Evolutionary conservation across 345 rosid species (phyloP).

Genomic region (Rhodamnia argentea): DNA sequence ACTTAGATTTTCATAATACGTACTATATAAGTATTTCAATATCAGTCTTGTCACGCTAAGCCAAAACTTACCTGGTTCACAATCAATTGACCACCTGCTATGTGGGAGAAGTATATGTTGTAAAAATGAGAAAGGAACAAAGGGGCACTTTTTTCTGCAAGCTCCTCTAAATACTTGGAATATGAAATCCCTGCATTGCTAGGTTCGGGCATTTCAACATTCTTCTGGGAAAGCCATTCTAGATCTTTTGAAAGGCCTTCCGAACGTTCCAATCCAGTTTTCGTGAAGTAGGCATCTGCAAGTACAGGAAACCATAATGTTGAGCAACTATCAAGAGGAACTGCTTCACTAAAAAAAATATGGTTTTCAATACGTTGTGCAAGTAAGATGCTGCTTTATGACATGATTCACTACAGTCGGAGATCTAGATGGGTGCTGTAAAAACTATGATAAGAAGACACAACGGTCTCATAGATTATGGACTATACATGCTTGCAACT

Average conservation of each 20-base stretch:
- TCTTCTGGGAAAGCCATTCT: slow-evolving; percentile 46
- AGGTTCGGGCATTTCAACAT: slow-evolving; percentile 45
- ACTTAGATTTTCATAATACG: not conserved
- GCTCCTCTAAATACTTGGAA: slow-evolving; percentile 58
- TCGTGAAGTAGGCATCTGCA: slow-evolving; percentile 81
- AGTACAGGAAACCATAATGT: not conserved
- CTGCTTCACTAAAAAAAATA: not conserved
- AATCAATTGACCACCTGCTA: slow-evolving; percentile 82
- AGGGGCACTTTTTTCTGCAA: slow-evolving; percentile 61
- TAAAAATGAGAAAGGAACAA: slow-evolving; percentile 80
- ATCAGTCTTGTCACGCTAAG: not conserved
- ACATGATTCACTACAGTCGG: not conserved
- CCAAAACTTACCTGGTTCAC: slow-evolving; percentile 36
- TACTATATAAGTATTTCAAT: not conserved
- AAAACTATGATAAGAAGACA: not conserved
- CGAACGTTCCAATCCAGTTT: slow-evolving; percentile 76
- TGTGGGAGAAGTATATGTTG: slow-evolving; percentile 82
- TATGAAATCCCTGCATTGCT: slow-evolving; percentile 55
- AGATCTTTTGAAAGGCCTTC: slow-evolving; percentile 53
- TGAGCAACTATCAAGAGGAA: not conserved
- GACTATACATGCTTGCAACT: not conserved
- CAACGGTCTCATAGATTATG: not conserved
- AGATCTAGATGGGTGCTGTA: not conserved
- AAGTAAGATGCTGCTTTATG: not conserved
- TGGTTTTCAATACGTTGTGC: not conserved